Conservation (phyloP, 2,329 filamentous ascomycete genomes). For the Diaporthe eres region DNA sequence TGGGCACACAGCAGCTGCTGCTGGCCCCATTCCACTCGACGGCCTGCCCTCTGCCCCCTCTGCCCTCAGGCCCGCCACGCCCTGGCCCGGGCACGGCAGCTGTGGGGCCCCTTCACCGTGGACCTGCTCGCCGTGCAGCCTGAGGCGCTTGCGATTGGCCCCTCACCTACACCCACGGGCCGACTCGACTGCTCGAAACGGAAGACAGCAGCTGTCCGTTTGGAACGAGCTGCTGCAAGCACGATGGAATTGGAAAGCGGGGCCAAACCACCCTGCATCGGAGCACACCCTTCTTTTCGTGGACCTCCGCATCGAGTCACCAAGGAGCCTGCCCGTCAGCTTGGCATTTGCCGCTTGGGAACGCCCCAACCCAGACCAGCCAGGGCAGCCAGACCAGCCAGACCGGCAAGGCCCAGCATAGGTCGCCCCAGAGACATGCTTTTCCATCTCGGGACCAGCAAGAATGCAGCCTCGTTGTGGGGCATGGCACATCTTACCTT, state of each 20-base stretch:
- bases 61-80: neutral
- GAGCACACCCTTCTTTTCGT: conserved; percentile 22
- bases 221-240: conserved; percentile 9
- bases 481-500: conserved; percentile 25
- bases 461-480: conserved; percentile 15
- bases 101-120: neutral
- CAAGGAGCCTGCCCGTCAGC: neutral
- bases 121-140: neutral
- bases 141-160: conserved; percentile 5
- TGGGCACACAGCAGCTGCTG: neutral
- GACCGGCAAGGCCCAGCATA: neutral
- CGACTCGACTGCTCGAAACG: conserved; percentile 12
- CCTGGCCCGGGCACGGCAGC: neutral
- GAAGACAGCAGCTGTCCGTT: neutral
- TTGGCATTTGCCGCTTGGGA: conserved; percentile 24
- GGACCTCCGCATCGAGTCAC: conserved; percentile 20
- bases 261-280: conserved; percentile 20
- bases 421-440: conserved; percentile 14
- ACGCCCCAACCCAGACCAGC: neutral
- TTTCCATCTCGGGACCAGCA: conserved; percentile 27
- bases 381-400: neutral
- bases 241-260: conserved; percentile 26
- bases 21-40: neutral
- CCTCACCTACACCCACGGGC: conserved; percentile 2
- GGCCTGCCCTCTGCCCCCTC: neutral